phyloP scores from a whole-genome alignment of 805 yeast species.

The Yamadazyma akitaensis region DNA sequence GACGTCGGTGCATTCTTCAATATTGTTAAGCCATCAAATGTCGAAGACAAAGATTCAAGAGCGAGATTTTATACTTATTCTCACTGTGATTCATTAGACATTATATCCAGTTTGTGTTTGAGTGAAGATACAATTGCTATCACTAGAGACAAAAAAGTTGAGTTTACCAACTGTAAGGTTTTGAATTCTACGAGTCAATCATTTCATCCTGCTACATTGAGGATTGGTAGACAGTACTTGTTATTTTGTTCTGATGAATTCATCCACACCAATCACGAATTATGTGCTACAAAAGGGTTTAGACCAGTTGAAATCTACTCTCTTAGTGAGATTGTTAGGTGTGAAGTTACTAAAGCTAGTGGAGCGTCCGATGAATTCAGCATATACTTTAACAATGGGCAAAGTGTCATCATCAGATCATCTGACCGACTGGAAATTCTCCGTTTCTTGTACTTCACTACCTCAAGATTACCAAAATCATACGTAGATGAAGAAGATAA shows the following conservation, averaged over 20 bases:
- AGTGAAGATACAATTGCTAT: constrained; percentile 33
- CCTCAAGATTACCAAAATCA: constrained; percentile 48
- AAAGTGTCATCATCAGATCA: constrained; percentile 29
- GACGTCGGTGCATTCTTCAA: constrained; percentile 21
- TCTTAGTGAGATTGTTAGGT: constrained; percentile 32
- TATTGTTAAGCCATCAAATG: constrained; percentile 21
- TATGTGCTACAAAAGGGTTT: constrained; percentile 25
- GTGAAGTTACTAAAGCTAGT: constrained; percentile 33
- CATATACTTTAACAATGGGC: constrained; percentile 25
- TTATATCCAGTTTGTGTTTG: constrained; percentile 33
- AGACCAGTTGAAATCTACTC: constrained; percentile 34
- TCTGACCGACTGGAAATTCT: constrained; percentile 55
- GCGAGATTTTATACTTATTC: constrained; percentile 31
- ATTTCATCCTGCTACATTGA: constrained; percentile 58
- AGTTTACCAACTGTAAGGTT: constrained; percentile 37
- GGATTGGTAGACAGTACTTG: constrained; percentile 66
- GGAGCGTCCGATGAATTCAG: constrained; percentile 34
- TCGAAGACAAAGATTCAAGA: constrained; percentile 12
- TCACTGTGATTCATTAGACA: constrained; percentile 31
- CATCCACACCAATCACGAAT: constrained; percentile 17
- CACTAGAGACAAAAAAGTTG: constrained; percentile 35
- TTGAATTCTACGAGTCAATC: constrained; percentile 48
- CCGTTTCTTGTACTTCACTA: constrained; percentile 64
- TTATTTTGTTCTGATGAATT: constrained; percentile 44
- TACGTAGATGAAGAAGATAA: constrained; percentile 18